Conservation (phyloP, 2,329 filamentous ascomycete species). For the Daldinia eschscholtzii region DNA sequence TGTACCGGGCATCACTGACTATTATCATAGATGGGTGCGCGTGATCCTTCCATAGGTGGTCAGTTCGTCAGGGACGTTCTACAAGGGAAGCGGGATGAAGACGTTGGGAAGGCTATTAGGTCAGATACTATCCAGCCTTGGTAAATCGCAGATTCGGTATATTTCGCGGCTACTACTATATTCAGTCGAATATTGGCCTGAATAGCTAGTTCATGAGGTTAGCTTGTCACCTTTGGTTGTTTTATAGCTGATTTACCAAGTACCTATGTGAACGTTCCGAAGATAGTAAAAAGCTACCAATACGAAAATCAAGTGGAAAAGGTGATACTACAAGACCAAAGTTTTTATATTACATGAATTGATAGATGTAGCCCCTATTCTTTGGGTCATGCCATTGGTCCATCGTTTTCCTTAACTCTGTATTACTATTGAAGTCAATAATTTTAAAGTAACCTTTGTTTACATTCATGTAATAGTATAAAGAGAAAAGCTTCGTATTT, state of each 20-base stretch:
- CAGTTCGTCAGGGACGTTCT: constrained; percentile 48
- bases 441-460: neutral
- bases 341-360: no score
- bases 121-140: constrained; percentile 45
- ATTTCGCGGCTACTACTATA: neutral
- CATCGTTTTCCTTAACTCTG: no score
- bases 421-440: neutral
- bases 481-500: neutral
- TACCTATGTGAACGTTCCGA: no score
- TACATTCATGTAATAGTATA: neutral
- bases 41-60: constrained; percentile 46
- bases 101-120: constrained; percentile 47
- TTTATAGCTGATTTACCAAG: no score
- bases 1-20: neutral
- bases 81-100: constrained; percentile 47
- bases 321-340: no score
- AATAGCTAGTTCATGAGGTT: no score
- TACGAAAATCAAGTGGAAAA: no score
- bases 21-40: constrained; percentile 45
- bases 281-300: no score
- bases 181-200: neutral
- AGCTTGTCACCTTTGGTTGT: no score
- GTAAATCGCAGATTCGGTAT: constrained; percentile 28
- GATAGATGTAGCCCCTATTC: no score
- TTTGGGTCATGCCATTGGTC: no score